phyloP scores from a whole-genome alignment of 2,329 filamentous ascomycete genomes.

The Sporothrix pseudoabietina region DNA sequence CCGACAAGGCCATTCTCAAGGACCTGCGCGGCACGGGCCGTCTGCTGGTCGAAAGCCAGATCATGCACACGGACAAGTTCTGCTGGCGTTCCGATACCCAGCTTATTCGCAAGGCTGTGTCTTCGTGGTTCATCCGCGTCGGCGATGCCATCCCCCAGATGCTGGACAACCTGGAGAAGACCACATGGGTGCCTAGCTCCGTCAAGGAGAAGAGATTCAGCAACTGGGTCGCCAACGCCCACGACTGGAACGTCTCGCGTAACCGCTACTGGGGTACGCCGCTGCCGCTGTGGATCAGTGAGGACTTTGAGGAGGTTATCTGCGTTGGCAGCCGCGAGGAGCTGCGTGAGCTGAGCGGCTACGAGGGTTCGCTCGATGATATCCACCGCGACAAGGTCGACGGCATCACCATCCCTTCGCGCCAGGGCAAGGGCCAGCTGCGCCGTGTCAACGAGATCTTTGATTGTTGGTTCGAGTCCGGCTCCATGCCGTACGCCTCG shows the following conservation, averaged over 20 bases:
- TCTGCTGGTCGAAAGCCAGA: constrained; percentile 80
- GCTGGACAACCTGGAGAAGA: constrained; percentile 84
- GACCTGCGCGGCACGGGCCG: constrained; percentile 75
- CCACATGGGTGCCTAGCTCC: constrained; percentile 87
- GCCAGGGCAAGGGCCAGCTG: constrained; percentile 68
- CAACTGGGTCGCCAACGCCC: constrained; percentile 87
- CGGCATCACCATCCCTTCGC: constrained; percentile 89
- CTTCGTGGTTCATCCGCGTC: constrained; percentile 93
- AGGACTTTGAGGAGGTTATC: constrained; percentile 82
- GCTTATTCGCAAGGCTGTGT: constrained; percentile 87
- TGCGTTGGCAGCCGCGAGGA: constrained; percentile 85
- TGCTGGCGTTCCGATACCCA: constrained; percentile 95
- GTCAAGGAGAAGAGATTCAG: constrained; percentile 91
- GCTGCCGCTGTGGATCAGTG: constrained; percentile 70
- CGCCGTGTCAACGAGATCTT: constrained; percentile 64
- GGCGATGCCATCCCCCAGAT: constrained; percentile 81
- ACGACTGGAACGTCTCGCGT: constrained; percentile 93
- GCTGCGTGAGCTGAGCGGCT: constrained; percentile 83
- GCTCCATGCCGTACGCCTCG: constrained; percentile 57
- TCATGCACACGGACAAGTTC: constrained; percentile 90
- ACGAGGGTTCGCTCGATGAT: constrained; percentile 77
- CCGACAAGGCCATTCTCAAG: constrained; percentile 92
- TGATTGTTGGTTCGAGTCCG: constrained; percentile 59
- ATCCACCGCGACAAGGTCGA: constrained; percentile 93
- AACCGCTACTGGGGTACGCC: constrained; percentile 91